phyloP scores from a whole-genome alignment of 2,329 filamentous ascomycete genomes.

The Fusarium neocosmosporiellum region DNA sequence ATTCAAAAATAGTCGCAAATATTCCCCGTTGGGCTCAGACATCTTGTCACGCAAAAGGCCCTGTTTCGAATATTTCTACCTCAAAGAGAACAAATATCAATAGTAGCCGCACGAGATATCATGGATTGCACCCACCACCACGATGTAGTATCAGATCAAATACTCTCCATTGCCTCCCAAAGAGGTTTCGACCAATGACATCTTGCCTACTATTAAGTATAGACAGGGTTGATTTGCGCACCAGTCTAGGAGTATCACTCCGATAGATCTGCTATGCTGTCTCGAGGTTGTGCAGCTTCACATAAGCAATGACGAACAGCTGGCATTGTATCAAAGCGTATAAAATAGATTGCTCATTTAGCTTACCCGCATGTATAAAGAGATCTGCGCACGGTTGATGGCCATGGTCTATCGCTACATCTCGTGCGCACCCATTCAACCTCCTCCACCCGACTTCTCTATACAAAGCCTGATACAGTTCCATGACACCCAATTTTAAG shows the following conservation, averaged over 20 bases:
- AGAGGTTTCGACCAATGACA: constrained; percentile 79
- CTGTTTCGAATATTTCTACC: background rate
- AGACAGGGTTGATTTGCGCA: constrained; percentile 13
- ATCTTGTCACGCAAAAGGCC: background rate
- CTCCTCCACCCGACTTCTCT: constrained; percentile 2
- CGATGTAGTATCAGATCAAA: constrained; percentile 72
- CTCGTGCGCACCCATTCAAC: background rate
- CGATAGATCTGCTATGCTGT: background rate
- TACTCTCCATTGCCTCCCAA: constrained; percentile 81
- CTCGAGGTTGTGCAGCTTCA: background rate
- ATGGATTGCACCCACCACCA: constrained; percentile 15
- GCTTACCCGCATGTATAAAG: background rate
- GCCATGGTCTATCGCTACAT: background rate
- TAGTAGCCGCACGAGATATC: constrained; percentile 53
- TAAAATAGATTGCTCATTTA: constrained; percentile 18
- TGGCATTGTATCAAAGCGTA: background rate
- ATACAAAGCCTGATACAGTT: constrained; percentile 31
- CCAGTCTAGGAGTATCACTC: constrained; percentile 10
- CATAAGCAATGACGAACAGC: background rate
- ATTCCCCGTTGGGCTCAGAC: background rate
- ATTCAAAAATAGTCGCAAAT: background rate
- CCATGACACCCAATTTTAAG: constrained; percentile 41
- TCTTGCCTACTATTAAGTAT: constrained; percentile 77
- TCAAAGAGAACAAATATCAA: background rate
- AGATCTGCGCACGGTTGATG: background rate